Evolutionary conservation across 192 early-diverging fungal genomes (phyloP).

Genomic region (Entophlyctis luteolus): DNA sequence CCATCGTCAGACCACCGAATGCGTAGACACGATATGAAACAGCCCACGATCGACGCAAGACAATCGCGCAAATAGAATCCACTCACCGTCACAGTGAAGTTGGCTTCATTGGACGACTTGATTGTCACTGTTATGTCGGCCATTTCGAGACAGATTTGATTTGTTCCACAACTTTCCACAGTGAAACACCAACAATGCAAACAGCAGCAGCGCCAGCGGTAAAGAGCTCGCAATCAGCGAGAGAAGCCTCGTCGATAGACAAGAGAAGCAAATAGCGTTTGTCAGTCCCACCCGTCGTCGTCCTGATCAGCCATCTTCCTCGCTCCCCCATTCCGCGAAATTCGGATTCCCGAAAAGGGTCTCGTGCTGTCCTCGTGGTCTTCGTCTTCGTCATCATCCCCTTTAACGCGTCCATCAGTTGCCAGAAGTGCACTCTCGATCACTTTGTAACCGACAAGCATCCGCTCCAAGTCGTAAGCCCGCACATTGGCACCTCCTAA

Average conservation of each 20-base stretch:
- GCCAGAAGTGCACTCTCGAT: conserved; percentile 18
- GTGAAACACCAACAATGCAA: too few relatives aligned
- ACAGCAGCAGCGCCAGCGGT: too few relatives aligned
- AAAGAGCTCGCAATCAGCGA: too few relatives aligned
- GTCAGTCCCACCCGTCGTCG: conserved; percentile 45
- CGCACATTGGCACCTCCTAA: conserved; percentile 81
- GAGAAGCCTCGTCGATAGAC: too few relatives aligned
- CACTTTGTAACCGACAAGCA: conserved; percentile 36
- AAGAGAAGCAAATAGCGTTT: too few relatives aligned
- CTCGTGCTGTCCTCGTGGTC: conserved; percentile 36
- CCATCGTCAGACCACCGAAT: too few relatives aligned
- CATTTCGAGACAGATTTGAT: conserved; percentile 43
- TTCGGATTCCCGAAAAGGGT: conserved; percentile 21
- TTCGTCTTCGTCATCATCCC: conserved; percentile 27
- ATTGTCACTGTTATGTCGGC: conserved; percentile 63
- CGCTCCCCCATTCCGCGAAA: conserved; percentile 17
- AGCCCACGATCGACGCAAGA: neutral
- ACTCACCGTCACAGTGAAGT: conserved; percentile 62
- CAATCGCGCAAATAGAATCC: neutral
- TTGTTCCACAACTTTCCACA: neutral
- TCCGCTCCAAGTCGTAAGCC: conserved; percentile 46
- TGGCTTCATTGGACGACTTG: conserved; percentile 70
- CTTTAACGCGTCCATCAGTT: conserved; percentile 1
- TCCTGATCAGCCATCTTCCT: conserved; percentile 22
- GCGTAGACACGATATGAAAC: neutral